Evolutionary conservation across 192 early-diverging fungal genomes (phyloP).

Genomic region (Phycomyces blakesleeanus): DNA sequence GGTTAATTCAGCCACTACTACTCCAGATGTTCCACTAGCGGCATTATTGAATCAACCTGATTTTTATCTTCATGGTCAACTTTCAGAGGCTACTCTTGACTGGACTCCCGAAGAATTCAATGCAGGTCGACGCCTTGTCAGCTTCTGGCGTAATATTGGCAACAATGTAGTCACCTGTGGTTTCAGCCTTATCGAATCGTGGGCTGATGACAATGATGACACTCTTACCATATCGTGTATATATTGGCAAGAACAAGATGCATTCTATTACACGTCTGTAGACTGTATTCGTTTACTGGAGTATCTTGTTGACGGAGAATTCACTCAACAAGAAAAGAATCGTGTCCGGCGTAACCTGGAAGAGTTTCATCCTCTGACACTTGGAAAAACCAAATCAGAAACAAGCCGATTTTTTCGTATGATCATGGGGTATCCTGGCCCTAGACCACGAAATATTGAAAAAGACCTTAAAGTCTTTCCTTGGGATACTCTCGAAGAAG

Average conservation of each 20-base stretch:
- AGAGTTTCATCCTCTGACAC: slow-evolving; percentile 70
- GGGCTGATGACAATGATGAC: slow-evolving; percentile 48
- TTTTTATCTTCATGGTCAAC: neutral
- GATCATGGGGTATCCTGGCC: slow-evolving; percentile 76
- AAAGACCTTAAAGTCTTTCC: slow-evolving; percentile 83
- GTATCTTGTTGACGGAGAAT: slow-evolving; percentile 63
- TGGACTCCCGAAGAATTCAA: slow-evolving; percentile 63
- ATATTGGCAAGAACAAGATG: slow-evolving; percentile 68
- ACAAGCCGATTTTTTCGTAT: slow-evolving; percentile 68
- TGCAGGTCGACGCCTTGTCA: slow-evolving; percentile 59
- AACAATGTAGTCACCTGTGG: slow-evolving; percentile 60
- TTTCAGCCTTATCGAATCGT: slow-evolving; percentile 49
- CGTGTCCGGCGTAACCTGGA: slow-evolving; percentile 82
- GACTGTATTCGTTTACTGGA: slow-evolving; percentile 74
- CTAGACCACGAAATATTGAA: slow-evolving; percentile 81
- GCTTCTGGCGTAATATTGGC: slow-evolving; percentile 66
- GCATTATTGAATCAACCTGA: neutral
- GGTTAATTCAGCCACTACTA: neutral
- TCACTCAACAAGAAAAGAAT: slow-evolving; percentile 81
- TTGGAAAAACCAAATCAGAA: slow-evolving; percentile 68
- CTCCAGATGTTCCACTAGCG: neutral
- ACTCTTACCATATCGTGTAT: slow-evolving; percentile 74
- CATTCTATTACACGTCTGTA: slow-evolving; percentile 71
- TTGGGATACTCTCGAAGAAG: slow-evolving; percentile 63
- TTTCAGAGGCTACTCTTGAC: slow-evolving; percentile 26